These are phyloP conservation scores for Gossypium aridum DNA, from an alignment of 441 rosid genomes.

Conservation along the genomic window DNA sequence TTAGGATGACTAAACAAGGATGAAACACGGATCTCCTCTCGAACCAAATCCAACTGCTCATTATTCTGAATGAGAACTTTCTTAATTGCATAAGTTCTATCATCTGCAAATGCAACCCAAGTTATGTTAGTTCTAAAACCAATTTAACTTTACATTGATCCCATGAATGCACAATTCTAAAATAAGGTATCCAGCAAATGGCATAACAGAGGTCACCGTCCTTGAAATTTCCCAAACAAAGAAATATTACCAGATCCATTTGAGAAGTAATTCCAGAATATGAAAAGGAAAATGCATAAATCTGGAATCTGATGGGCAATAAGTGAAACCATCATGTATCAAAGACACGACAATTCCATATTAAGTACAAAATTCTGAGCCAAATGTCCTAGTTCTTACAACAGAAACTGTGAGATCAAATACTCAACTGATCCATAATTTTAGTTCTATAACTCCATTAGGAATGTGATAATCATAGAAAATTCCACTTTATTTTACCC, in stretches of 20 bases:
- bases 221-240: not conserved
- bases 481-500: not conserved
- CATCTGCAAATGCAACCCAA: conserved; percentile 38
- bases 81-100: conserved; percentile 97
- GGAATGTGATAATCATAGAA: not conserved
- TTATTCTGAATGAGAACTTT: conserved; percentile 88
- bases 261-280: not conserved
- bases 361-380: not conserved
- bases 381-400: not conserved
- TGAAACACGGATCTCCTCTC: conserved; percentile 95
- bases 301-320: not conserved
- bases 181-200: not conserved
- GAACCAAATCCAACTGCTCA: conserved; percentile 88
- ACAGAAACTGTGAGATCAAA: not conserved
- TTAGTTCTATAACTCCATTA: not conserved
- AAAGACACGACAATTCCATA: not conserved
- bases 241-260: not conserved
- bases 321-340: not conserved
- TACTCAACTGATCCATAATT: not conserved
- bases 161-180: not conserved
- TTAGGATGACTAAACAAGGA: conserved; percentile 84
- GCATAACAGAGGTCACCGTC: not conserved
- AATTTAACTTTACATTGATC: too few relatives aligned
- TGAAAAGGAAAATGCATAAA: not conserved
- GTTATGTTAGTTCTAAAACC: not conserved